phyloP scores from a whole-genome alignment of 2,329 filamentous ascomycete species.

The Hymenoscyphus linearis region DNA sequence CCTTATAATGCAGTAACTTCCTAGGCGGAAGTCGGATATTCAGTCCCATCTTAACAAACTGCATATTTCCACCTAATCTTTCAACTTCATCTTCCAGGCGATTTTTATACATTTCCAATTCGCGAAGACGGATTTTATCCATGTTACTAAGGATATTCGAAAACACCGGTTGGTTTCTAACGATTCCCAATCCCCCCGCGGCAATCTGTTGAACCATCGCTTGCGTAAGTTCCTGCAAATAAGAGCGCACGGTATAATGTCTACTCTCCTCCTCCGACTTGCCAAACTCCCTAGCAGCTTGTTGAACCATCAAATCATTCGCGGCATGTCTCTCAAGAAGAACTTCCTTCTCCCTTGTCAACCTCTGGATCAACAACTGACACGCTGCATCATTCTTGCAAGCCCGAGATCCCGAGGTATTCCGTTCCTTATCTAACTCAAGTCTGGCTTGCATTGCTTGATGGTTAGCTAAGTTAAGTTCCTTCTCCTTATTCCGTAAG shows the following conservation, averaged over 20 bases:
- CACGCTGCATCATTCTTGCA: constrained; percentile 4
- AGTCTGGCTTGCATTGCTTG: not conserved
- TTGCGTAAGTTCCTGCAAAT: constrained; percentile 9
- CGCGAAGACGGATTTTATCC: constrained; percentile 1
- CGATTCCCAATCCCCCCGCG: not conserved
- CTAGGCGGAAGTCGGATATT: constrained; percentile 1
- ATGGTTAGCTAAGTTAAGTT: not conserved
- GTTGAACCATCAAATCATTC: constrained; percentile 10
- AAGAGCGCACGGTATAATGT: constrained; percentile 8
- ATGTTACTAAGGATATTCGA: constrained; percentile 1
- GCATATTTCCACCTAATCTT: constrained; percentile 7
- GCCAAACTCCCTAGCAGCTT: constrained; percentile 7
- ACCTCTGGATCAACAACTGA: not conserved
- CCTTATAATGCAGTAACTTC: constrained; percentile 4
- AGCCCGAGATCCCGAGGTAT: not conserved
- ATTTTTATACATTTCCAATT: constrained; percentile 6
- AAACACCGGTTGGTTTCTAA: not conserved
- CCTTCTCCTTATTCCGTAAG: not conserved
- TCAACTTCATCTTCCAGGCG: constrained; percentile 8
- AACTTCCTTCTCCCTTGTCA: constrained; percentile 3
- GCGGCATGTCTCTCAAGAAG: constrained; percentile 1
- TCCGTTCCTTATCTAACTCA: constrained; percentile 2
- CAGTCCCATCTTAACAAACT: constrained; percentile 7
- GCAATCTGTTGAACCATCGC: constrained; percentile 9
- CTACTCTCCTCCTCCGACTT: constrained; percentile 5